Conservation (phyloP, 148 eudicot genomes). For the Amaranthus palmeri region DNA sequence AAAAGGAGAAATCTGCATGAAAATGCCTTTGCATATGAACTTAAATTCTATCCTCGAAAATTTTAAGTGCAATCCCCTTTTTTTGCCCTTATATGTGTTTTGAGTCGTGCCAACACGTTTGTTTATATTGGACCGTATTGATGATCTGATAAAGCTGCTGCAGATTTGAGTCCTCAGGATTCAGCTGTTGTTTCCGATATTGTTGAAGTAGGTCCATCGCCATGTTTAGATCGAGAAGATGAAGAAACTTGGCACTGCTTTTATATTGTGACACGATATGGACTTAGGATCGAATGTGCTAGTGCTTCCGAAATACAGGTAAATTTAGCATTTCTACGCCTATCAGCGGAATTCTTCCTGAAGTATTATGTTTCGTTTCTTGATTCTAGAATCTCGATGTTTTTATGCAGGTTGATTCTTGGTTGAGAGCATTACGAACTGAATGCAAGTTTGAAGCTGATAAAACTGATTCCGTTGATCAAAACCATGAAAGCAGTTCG, state of each 20-base stretch:
- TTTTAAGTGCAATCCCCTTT: neutral
- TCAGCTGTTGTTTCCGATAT: conserved; percentile 76
- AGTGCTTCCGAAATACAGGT: conserved; percentile 74
- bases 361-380: neutral
- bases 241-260: conserved; percentile 67
- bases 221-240: conserved; percentile 58
- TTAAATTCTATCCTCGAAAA: neutral
- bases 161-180: conserved; percentile 95
- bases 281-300: conserved; percentile 79
- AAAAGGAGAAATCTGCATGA: neutral
- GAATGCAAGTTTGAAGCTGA: conserved; percentile 46
- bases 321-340: neutral
- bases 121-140: neutral
- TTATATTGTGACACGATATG: conserved; percentile 66
- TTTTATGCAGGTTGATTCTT: conserved; percentile 49
- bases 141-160: conserved; percentile 18
- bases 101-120: neutral
- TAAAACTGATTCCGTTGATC: conserved; percentile 23
- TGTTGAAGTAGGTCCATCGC: conserved; percentile 66
- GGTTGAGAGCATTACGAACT: conserved; percentile 57
- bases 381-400: neutral
- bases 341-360: neutral
- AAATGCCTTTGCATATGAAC: neutral
- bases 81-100: neutral
- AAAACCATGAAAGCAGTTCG: conserved; percentile 14